Evolutionary conservation across 1,284 basidiomycete genomes (phyloP), one percentile per base, ranked within the genome.

Genomic region (Rugosomyces carneus): DNA sequence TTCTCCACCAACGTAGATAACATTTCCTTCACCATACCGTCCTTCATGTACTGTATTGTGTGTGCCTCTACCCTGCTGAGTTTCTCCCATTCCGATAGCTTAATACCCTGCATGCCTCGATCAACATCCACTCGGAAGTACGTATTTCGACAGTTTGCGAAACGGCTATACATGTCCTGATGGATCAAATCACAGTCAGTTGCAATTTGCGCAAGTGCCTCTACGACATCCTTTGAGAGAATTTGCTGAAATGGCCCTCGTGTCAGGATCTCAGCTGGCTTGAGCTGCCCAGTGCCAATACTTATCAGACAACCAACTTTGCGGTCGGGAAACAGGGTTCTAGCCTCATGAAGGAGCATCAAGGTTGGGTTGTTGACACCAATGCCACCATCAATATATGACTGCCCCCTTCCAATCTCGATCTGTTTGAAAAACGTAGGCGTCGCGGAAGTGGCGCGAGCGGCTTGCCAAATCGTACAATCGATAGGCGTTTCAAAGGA

Each of bases 271-370:
- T 23, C 21, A 7, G 21, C 7, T 23, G 21, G 21, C 7, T 11
- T 5, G 8, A n/a, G 13, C 8, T 26, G 2, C 21, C 19, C 19
- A 29, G 38, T 13, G 32, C 44, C 44, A 32, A 46, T 18, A 18
- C 27, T 46, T 0, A 46, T 10, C 19, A 46, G 11, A 36, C 44
- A 46, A 2, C 38, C 44, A 7, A 46, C 37, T 36, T 39, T 1
- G 23, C 19, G 21, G 19, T 11, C 13, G 24, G 6, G 11, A 27
- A 46, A 46, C 2, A 23, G 21, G 10, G 27, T 19, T 24, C 21
- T 18, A 39, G 44, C 44, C 37, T 45, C 44, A 7, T 40, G 6
- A 23, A 45, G 16, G 20, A 45, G 26, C 15, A 34, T 11, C 1
- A 5, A 32, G 11, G 20, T 27, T 5, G 44, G 19, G 16, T 45